phyloP scores from a whole-genome alignment of 2,329 filamentous ascomycete species.

The Exophiala xenobiotica region DNA sequence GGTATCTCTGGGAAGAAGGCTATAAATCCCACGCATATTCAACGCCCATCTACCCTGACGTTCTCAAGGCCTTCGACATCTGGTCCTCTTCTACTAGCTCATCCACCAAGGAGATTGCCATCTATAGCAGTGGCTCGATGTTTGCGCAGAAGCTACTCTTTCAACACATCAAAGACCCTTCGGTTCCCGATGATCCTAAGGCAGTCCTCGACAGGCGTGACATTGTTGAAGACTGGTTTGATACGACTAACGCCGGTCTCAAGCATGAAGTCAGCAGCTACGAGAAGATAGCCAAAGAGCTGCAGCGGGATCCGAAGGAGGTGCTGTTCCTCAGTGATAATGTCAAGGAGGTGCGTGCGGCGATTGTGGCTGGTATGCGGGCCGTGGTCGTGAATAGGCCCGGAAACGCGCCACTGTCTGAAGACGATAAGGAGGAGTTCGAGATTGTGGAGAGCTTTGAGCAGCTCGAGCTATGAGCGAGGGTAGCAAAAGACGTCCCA shows the following conservation, averaged over 20 bases:
- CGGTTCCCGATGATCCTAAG: conserved; percentile 1
- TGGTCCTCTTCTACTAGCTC: conserved; percentile 7
- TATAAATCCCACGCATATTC: conserved; percentile 23
- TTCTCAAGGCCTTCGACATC: conserved; percentile 10
- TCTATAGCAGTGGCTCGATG: conserved; percentile 27
- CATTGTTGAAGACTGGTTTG: conserved; percentile 21
- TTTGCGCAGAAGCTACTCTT: conserved; percentile 29
- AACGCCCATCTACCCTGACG: conserved; percentile 23
- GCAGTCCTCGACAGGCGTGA: conserved; percentile 13
- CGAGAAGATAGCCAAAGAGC: conserved; percentile 18
- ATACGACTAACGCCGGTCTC: conserved; percentile 27
- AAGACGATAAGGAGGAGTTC: conserved; percentile 12
- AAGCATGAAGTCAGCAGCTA: conserved; percentile 23
- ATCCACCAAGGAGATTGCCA: conserved; percentile 8
- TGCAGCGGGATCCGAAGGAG: conserved; percentile 9
- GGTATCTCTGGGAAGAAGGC: conserved; percentile 27
- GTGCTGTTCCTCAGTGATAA: conserved; percentile 29
- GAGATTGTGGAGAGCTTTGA: conserved; percentile 23
- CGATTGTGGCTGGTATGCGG: conserved; percentile 19
- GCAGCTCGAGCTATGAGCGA: conserved; percentile 10
- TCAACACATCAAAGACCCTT: conserved; percentile 19
- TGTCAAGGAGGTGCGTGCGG: conserved; percentile 25
- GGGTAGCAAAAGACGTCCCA: too few species aligned
- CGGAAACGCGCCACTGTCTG: conserved; percentile 22
- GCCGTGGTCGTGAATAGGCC: conserved; percentile 23